Percentiles rank a stretch among this genome's conserved stretches.
Evolutionary conservation across 2,329 filamentous ascomycete species (phyloP).

Genomic region (Microsporum audouinii): DNA sequence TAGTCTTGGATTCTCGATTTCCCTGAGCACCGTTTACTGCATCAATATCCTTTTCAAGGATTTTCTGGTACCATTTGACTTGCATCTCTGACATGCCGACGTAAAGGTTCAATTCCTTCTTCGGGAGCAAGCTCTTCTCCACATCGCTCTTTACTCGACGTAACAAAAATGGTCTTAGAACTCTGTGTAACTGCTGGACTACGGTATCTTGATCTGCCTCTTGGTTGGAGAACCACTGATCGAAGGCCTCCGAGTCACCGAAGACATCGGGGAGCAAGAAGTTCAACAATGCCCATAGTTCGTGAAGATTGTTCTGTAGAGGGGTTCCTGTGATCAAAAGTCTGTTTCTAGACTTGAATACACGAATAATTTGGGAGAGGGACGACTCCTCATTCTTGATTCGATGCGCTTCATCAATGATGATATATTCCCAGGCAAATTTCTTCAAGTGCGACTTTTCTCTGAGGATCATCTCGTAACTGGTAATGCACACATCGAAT

Average conservation of each 20-base stretch:
- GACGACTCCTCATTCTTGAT: slow-evolving; percentile 99
- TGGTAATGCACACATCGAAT: slow-evolving; percentile 96
- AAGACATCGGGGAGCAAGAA: slow-evolving; percentile 98
- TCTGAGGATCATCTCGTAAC: slow-evolving; percentile 96
- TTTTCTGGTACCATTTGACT: slow-evolving; percentile 98
- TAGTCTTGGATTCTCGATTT: slow-evolving; percentile 94
- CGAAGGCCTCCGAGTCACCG: slow-evolving; percentile 89
- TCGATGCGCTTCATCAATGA: slow-evolving; percentile 94
- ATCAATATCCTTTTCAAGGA: slow-evolving; percentile 96
- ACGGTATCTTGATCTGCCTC: slow-evolving; percentile 87
- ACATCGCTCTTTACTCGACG: slow-evolving; percentile 96
- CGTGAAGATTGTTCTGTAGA: slow-evolving; percentile 94
- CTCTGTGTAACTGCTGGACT: slow-evolving; percentile 87
- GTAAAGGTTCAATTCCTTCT: slow-evolving; percentile 95
- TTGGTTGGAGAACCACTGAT: slow-evolving; percentile 93
- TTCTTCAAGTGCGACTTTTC: slow-evolving; percentile 94
- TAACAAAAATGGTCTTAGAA: slow-evolving; percentile 83
- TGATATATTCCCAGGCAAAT: slow-evolving; percentile 99
- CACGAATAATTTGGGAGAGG: slow-evolving; percentile 84
- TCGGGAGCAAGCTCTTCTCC: slow-evolving; percentile 91
- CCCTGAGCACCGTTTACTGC: slow-evolving; percentile 93
- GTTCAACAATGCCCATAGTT: slow-evolving; percentile 94
- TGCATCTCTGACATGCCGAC: slow-evolving; percentile 99
- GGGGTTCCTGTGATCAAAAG: slow-evolving; percentile 94
- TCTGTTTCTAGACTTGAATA: slow-evolving; percentile 92